Conservation (phyloP, 2,329 filamentous ascomycete genomes). For the Emydomyces testavorans region DNA sequence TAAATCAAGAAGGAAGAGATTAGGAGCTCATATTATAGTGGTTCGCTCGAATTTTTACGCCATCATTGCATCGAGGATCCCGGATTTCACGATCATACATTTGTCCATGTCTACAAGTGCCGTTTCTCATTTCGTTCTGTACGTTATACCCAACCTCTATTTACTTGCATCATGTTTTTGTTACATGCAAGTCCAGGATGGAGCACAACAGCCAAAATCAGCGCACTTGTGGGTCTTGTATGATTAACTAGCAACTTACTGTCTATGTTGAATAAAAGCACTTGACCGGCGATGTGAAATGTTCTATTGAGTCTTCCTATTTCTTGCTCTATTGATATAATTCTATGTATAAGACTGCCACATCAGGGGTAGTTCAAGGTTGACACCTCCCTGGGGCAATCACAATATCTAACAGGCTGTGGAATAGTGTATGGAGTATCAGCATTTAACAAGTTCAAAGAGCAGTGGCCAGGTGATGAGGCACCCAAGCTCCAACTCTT, state of each 20-base stretch:
- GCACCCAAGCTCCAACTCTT: neutral
- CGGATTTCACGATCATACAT: neutral
- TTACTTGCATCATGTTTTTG: too few relatives aligned
- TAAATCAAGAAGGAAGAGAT: neutral
- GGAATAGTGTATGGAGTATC: too few relatives aligned
- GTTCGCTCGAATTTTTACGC: neutral
- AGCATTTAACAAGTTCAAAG: too few relatives aligned
- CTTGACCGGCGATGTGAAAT: neutral
- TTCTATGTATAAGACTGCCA: neutral
- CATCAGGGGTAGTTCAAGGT: neutral
- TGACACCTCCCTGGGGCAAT: neutral
- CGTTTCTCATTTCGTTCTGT: too few relatives aligned
- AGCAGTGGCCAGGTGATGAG: too few relatives aligned
- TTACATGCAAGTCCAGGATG: too few relatives aligned
- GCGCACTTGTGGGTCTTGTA: neutral
- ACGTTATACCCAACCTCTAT: too few relatives aligned
- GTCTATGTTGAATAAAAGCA: neutral
- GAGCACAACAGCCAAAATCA: too few relatives aligned
- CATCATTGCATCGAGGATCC: neutral
- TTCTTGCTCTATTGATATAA: neutral
- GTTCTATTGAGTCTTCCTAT: too few relatives aligned
- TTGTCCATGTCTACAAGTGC: too few relatives aligned
- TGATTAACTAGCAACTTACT: neutral
- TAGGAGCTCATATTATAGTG: neutral
- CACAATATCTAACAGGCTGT: neutral